Evolutionary conservation across 768 basidiomycete species (phyloP), one percentile per base, ranked within the genome.

Genomic region (Boletus speciosus): DNA sequence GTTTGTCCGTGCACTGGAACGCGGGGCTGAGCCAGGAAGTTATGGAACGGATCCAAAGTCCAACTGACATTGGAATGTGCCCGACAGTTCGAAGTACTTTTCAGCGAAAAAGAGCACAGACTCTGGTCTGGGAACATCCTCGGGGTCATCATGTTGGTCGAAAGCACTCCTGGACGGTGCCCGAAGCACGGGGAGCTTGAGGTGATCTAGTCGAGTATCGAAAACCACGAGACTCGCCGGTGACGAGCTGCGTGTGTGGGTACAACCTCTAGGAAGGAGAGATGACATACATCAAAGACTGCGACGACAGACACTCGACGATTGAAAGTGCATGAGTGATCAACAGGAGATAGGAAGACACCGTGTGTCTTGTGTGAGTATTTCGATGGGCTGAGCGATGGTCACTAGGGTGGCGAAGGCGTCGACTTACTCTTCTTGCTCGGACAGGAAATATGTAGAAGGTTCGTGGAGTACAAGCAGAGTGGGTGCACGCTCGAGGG

Each of bases 401-500:
- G 11, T 37, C 11, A 23, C 16, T 12, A 10, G 23, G 6, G 15
- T 16, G 32, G 27, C 41, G 36, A 42, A 39, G 14, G 27, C 32
- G 47, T 47, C 31, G 31, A 61, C 62, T 64, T 55, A 68, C 65
- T 63, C 60, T 55, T 62, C 58, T 43, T 54, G 54, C 41, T 59
- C 61, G 12, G 59, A 46, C 32, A 67, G 46, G 54, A 86, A 82
- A 66, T 84, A 87, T 7, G 71, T 62, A 3, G 86, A 87, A 0
- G 77, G 75, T 55, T 88, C 86, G 46, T 80, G 76, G 16, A 90
- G 63, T 32, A 90, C 73, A 21, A 88, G 58, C n/a, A 86, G 66
- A 32, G 74, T 72, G 5, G 85, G 83, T 1, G 74, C 59, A 35
- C 62, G 60, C 11, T 71, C 69, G 15, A 79, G 64, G 2, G 71